A percentile compares a stretch with the other conserved stretches of the same genome.
Conservation (phyloP, 1,284 basidiomycete genomes). For the Binderoboletus segoi region DNA sequence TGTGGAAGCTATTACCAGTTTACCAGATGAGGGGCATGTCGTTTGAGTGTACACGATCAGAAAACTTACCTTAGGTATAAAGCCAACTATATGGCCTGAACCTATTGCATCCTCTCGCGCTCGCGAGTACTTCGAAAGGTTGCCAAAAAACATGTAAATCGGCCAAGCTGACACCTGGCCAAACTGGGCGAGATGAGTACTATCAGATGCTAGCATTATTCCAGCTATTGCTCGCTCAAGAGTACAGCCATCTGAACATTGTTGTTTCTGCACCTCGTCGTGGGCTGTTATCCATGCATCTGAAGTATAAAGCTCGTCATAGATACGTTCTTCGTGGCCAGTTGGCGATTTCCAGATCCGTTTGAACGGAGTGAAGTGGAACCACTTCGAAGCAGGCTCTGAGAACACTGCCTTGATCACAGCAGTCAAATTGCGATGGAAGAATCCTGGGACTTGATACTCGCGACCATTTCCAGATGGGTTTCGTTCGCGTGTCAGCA, state of each 20-base stretch:
- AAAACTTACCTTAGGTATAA: no score
- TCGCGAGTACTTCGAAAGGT: no score
- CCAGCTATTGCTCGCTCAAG: background rate
- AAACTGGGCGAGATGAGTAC: background rate
- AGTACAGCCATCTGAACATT: background rate
- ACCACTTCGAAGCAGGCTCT: background rate
- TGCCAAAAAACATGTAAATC: background rate
- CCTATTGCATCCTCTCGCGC: no score
- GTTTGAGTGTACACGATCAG: no score
- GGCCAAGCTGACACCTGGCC: background rate
- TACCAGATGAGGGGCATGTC: no score
- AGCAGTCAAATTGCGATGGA: background rate
- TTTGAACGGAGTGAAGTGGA: background rate
- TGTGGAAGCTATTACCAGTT: no score
- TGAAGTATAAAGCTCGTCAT: background rate
- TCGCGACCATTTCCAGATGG: background rate
- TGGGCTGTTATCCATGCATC: background rate
- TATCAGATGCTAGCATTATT: background rate
- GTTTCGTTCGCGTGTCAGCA: background rate
- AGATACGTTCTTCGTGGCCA: background rate
- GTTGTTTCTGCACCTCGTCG: background rate
- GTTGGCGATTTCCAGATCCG: background rate
- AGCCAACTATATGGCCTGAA: no score
- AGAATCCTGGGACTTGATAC: background rate
- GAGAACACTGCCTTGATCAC: background rate